Evolutionary conservation across 306 rosid species (phyloP).

Genomic region (Cicer bijugum): DNA sequence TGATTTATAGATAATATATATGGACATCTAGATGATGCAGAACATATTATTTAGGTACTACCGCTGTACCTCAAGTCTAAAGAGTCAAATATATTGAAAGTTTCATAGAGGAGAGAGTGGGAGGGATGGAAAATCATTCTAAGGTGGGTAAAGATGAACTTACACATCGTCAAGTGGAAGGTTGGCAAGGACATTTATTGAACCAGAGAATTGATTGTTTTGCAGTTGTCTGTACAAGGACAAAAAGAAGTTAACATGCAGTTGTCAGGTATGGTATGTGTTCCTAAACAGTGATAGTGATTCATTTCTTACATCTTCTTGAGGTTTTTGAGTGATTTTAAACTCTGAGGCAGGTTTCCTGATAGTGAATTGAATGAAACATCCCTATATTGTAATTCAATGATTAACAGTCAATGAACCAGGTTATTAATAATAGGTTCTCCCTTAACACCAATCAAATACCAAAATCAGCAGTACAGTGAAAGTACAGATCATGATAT

Average conservation of each 20-base stretch:
- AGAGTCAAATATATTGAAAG: conserved; percentile 30
- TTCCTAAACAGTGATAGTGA: conserved; percentile 13
- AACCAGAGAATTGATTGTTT: conserved; percentile 75
- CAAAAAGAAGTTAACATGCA: conserved; percentile 37
- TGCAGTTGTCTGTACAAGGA: conserved; percentile 66
- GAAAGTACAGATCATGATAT: conserved; percentile 16
- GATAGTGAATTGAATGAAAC: conserved; percentile 77
- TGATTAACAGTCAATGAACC: conserved; percentile 7
- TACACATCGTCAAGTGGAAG: conserved; percentile 82
- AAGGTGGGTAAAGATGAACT: conserved; percentile 44
- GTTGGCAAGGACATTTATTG: conserved; percentile 65
- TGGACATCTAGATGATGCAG: conserved; percentile 11
- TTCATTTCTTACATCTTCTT: conserved; percentile 63
- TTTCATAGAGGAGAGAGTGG: conserved; percentile 3
- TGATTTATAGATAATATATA: neutral
- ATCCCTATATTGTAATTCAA: conserved; percentile 65
- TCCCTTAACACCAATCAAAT: neutral
- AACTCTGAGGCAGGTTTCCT: conserved; percentile 82
- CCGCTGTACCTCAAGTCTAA: conserved; percentile 11
- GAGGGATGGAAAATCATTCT: conserved; percentile 10
- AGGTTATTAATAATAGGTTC: too few species aligned
- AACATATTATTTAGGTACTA: conserved; percentile 29
- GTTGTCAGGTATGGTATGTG: conserved; percentile 15
- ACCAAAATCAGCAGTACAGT: conserved; percentile 26
- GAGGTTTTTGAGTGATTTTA: conserved; percentile 69